Evolutionary conservation across 163 green algal species (phyloP).

Genomic region (Scenedesmus sp.): DNA sequence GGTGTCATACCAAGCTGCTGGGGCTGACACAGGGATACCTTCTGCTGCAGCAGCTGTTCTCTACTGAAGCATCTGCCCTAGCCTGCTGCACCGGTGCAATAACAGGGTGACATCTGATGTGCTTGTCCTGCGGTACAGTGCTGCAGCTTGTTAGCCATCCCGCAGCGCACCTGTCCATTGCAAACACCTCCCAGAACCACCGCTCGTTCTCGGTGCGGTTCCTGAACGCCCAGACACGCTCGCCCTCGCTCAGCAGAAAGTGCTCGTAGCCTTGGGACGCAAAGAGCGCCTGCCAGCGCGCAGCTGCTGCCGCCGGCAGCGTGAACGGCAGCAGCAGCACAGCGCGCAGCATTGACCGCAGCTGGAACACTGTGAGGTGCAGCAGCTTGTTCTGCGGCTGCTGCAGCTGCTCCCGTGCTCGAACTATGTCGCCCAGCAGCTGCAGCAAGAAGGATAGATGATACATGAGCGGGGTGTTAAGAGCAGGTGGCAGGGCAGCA

Average conservation of each 20-base stretch:
- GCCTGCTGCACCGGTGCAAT: neutral
- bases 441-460: neutral
- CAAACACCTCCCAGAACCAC: constrained; percentile 78
- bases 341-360: constrained; percentile 34
- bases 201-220: constrained; percentile 76
- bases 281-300: constrained; percentile 64
- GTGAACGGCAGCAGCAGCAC: constrained; percentile 59
- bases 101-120: no score
- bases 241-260: constrained; percentile 72
- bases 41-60: neutral
- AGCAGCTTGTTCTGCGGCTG: constrained; percentile 43
- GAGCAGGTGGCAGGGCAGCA: neutral
- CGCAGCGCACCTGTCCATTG: constrained; percentile 61
- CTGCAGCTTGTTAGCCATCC: neutral
- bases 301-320: neutral
- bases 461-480: neutral
- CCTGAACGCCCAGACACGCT: constrained; percentile 74
- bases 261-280: constrained; percentile 64
- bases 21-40: no score
- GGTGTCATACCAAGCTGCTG: neutral
- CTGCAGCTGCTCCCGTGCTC: constrained; percentile 49
- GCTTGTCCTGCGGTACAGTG: neutral
- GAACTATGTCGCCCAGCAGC: constrained; percentile 39
- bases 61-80: neutral
- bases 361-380: constrained; percentile 54